Evolutionary conservation across 257 asterid species (phyloP).

Genomic region (Capsicum pubescens): DNA sequence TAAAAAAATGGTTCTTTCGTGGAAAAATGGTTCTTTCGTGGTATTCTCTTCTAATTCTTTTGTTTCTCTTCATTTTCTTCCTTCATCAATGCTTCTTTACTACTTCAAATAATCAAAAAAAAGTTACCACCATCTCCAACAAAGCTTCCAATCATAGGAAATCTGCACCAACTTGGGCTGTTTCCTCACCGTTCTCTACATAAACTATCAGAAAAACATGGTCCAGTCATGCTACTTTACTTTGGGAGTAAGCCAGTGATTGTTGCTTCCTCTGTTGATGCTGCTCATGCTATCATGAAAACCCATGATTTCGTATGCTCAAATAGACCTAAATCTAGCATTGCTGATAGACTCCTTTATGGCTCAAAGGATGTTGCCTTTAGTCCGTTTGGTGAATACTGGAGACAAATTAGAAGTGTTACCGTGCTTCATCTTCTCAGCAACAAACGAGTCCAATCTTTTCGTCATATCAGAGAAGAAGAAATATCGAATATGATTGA

Average conservation of each 20-base stretch:
- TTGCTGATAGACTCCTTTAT: background rate
- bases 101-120: background rate
- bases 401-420: constrained; percentile 30
- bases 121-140: constrained; percentile 44
- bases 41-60: background rate
- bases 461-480: constrained; percentile 4
- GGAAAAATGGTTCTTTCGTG: no score
- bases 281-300: constrained; percentile 56
- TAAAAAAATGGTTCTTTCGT: no score
- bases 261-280: constrained; percentile 41
- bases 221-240: constrained; percentile 50
- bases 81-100: constrained; percentile 27
- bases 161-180: constrained; percentile 46
- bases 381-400: constrained; percentile 31
- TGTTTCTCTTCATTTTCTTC: background rate
- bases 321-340: constrained; percentile 32
- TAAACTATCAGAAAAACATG: constrained; percentile 41
- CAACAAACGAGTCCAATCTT: constrained; percentile 32
- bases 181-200: constrained; percentile 42
- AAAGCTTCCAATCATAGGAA: constrained; percentile 51
- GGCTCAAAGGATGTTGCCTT: constrained; percentile 7
- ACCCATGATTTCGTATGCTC: constrained; percentile 44
- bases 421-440: constrained; percentile 32
- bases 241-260: constrained; percentile 39
- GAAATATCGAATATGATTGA: constrained; percentile 19